phyloP scores from a whole-genome alignment of 352 stramenopile species.

The Phytophthora sp. region DNA sequence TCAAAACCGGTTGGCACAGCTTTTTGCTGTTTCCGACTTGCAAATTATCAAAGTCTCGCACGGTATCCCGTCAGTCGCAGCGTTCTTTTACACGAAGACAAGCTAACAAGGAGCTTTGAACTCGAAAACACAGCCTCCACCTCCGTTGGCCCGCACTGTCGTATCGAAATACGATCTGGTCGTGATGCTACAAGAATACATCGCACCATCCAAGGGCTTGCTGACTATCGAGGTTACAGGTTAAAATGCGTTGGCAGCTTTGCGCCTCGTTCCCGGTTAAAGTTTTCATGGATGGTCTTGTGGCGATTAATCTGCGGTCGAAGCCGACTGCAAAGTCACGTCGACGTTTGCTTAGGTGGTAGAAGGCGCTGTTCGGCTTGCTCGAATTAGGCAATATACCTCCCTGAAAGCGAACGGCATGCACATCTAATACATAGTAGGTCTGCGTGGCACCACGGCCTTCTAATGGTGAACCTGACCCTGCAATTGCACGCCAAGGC shows the following conservation, averaged over 20 bases:
- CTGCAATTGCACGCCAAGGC: too few relatives aligned
- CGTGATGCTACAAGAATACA: conserved; percentile 64
- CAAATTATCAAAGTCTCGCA: conserved; percentile 59
- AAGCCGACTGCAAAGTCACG: too few relatives aligned
- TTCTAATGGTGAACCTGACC: too few relatives aligned
- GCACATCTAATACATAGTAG: too few relatives aligned
- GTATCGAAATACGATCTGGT: conserved; percentile 77
- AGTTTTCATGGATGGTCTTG: conserved; percentile 64
- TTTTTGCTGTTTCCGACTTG: conserved; percentile 65
- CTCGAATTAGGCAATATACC: too few relatives aligned
- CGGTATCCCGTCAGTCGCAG: conserved; percentile 65
- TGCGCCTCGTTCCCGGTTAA: conserved; percentile 53
- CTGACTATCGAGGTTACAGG: conserved; percentile 62
- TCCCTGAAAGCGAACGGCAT: too few relatives aligned
- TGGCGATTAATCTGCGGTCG: conserved; percentile 50
- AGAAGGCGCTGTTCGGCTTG: too few relatives aligned
- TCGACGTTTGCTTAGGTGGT: too few relatives aligned
- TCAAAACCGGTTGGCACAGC: conserved; percentile 44
- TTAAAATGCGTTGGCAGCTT: conserved; percentile 43
- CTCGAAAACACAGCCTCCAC: conserved; percentile 10
- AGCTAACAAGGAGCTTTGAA: conserved; percentile 25
- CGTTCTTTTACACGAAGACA: conserved; percentile 69
- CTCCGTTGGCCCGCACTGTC: conserved; percentile 47
- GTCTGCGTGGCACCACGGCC: too few relatives aligned
- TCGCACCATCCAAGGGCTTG: conserved; percentile 40